Percentiles rank a stretch among this genome's conserved stretches.
Evolutionary conservation across 1,284 basidiomycete genomes (phyloP).

Genomic region (Moesziomyces parantarcticus): DNA sequence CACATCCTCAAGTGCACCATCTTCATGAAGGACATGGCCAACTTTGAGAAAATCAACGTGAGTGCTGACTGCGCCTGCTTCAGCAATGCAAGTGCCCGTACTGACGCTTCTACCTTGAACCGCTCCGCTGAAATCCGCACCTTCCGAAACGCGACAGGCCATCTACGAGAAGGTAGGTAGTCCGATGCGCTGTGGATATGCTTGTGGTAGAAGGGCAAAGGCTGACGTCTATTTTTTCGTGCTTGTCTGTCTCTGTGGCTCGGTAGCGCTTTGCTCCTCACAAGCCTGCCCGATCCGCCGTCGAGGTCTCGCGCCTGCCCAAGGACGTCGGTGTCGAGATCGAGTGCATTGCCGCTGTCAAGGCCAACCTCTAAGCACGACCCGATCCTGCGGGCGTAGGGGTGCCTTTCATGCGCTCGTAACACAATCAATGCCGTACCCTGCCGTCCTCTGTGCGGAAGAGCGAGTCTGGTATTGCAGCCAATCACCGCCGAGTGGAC

Average conservation of each 20-base stretch:
- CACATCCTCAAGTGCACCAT: slow-evolving; percentile 71
- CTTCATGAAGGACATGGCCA: slow-evolving; percentile 91
- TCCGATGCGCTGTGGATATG: neutral
- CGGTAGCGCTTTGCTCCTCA: slow-evolving; percentile 68
- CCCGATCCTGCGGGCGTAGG: no score
- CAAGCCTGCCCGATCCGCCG: slow-evolving; percentile 88
- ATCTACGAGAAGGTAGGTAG: slow-evolving; percentile 66
- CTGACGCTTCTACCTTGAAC: neutral
- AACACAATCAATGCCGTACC: no score
- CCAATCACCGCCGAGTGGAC: no score
- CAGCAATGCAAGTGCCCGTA: neutral
- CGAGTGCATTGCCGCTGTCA: slow-evolving; percentile 79
- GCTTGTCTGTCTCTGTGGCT: neutral
- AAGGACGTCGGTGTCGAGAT: slow-evolving; percentile 88
- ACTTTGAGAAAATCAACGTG: slow-evolving; percentile 85
- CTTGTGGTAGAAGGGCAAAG: slow-evolving; percentile 55
- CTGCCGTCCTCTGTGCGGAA: no score
- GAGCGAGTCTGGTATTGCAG: no score
- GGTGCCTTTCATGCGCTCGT: neutral
- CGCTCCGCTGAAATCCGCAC: neutral
- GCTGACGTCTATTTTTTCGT: neutral
- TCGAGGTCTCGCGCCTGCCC: slow-evolving; percentile 77
- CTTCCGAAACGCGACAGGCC: slow-evolving; percentile 9
- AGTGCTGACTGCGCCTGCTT: slow-evolving; percentile 4
- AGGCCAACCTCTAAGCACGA: slow-evolving; percentile 35